phyloP scores from a whole-genome alignment of 2,329 filamentous ascomycete species.

The Lachnellula cervina region DNA sequence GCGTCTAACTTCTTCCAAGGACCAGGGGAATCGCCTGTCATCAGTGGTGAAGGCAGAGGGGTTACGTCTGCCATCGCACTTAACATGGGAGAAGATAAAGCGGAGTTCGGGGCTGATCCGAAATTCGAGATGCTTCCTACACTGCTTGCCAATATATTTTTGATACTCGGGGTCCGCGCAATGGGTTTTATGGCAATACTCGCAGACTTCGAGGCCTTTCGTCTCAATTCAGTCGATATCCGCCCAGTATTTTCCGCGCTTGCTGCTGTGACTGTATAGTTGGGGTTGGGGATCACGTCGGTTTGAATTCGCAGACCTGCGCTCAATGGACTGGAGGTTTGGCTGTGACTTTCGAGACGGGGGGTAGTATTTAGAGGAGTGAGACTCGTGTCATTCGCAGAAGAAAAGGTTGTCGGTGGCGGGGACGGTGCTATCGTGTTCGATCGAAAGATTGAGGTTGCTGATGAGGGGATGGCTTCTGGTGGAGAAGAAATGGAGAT shows the following conservation, averaged over 20 bases:
- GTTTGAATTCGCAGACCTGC: constrained; percentile 33
- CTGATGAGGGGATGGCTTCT: constrained; percentile 4
- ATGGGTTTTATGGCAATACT: constrained; percentile 37
- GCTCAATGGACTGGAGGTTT: constrained; percentile 24
- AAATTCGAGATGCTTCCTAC: constrained; percentile 38
- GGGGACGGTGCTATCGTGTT: constrained; percentile 38
- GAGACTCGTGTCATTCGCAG: constrained; percentile 12
- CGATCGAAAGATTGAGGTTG: constrained; percentile 31
- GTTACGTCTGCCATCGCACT: constrained; percentile 74
- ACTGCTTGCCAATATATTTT: constrained; percentile 46
- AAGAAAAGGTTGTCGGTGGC: constrained; percentile 15
- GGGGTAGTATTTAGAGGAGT: constrained; percentile 24
- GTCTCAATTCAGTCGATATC: constrained; percentile 15
- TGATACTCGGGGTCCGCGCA: constrained; percentile 57
- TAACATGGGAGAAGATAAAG: constrained; percentile 68
- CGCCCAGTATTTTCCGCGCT: constrained; percentile 14
- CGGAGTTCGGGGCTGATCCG: constrained; percentile 57
- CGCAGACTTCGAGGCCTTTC: constrained; percentile 11
- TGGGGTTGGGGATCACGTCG: constrained; percentile 31
- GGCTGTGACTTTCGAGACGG: constrained; percentile 15
- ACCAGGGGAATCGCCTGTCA: constrained; percentile 59
- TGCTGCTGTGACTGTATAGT: constrained; percentile 23
- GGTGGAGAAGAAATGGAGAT: constrained; percentile 8
- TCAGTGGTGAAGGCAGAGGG: constrained; percentile 70
- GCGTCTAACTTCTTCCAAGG: constrained; percentile 55